Percentiles rank a stretch among this genome's conserved stretches.
phyloP scores from a whole-genome alignment of 805 yeast genomes.

The Saturnispora zaruensis region DNA sequence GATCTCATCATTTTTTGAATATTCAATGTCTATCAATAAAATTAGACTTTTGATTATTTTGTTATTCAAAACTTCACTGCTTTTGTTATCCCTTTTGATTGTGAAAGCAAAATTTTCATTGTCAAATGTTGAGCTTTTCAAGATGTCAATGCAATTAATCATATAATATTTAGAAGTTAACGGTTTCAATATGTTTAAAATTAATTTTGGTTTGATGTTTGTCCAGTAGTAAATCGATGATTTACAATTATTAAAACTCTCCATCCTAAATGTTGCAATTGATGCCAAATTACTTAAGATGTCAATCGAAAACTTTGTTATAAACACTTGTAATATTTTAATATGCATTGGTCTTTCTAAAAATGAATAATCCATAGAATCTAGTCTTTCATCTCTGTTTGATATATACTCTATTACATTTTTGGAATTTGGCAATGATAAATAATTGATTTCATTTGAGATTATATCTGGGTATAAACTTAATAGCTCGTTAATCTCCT shows the following conservation, averaged over 20 bases:
- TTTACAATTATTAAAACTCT: constrained; percentile 13
- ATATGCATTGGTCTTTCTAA: constrained; percentile 34
- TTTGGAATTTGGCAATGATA: constrained; percentile 16
- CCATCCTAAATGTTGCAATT: constrained; percentile 17
- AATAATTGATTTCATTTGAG: constrained; percentile 24
- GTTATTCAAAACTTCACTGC: neutral
- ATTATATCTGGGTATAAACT: constrained; percentile 20
- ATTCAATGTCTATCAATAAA: constrained; percentile 24
- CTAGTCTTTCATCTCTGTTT: constrained; percentile 12
- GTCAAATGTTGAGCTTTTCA: constrained; percentile 34
- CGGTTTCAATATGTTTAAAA: constrained; percentile 37
- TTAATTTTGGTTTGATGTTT: constrained; percentile 23
- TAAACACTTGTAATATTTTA: constrained; percentile 42
- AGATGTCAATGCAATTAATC: constrained; percentile 44
- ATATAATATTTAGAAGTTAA: constrained; percentile 47
- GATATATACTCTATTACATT: constrained; percentile 9
- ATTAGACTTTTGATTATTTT: constrained; percentile 17
- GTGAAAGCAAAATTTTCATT: constrained; percentile 25
- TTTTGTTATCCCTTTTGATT: constrained; percentile 13
- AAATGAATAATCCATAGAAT: constrained; percentile 15
- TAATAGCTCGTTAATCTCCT: constrained; percentile 22
- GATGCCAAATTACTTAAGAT: constrained; percentile 40
- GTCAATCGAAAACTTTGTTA: constrained; percentile 45
- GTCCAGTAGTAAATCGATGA: constrained; percentile 27
- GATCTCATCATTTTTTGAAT: constrained; percentile 28